These are phyloP conservation scores for Amauroascus niger DNA, from an alignment of 2,329 filamentous ascomycete genomes.

Conservation along the genomic window DNA sequence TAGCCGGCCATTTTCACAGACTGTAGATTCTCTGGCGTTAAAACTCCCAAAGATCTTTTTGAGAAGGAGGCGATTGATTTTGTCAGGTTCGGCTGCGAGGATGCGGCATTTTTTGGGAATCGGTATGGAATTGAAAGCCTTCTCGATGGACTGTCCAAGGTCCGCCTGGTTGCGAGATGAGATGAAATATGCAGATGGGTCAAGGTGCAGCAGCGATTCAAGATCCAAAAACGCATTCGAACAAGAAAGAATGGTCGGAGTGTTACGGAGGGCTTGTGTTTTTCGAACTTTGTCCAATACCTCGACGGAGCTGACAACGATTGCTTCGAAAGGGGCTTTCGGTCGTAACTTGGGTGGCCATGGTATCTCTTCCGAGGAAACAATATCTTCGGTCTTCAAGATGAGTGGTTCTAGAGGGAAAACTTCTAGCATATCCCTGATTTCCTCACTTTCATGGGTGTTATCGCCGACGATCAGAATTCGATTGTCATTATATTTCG, in stretches of 20 bases:
- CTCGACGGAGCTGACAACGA: neutral
- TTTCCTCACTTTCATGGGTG: neutral
- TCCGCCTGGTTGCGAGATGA: neutral
- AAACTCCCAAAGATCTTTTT: neutral
- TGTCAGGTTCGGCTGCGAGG: slow-evolving; percentile 3
- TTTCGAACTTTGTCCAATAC: neutral
- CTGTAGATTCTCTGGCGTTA: neutral
- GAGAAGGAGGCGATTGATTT: neutral
- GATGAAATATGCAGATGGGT: neutral
- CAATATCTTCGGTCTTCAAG: neutral
- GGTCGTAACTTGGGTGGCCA: neutral
- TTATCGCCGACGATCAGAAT: neutral
- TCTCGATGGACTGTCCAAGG: neutral
- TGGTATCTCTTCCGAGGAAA: neutral
- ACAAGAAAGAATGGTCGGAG: neutral
- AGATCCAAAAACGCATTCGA: neutral
- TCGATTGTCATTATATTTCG: slow-evolving; percentile 2
- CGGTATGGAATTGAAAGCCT: neutral
- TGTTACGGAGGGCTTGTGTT: neutral
- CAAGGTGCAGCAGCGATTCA: neutral
- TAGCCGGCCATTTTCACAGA: neutral
- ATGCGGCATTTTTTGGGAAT: neutral
- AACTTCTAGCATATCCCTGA: neutral
- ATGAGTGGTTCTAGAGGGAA: neutral
- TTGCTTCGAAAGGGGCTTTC: slow-evolving; percentile 1